phyloP scores from a whole-genome alignment of 2,329 filamentous ascomycete genomes.

The Cladosporium sphaerospermum region DNA sequence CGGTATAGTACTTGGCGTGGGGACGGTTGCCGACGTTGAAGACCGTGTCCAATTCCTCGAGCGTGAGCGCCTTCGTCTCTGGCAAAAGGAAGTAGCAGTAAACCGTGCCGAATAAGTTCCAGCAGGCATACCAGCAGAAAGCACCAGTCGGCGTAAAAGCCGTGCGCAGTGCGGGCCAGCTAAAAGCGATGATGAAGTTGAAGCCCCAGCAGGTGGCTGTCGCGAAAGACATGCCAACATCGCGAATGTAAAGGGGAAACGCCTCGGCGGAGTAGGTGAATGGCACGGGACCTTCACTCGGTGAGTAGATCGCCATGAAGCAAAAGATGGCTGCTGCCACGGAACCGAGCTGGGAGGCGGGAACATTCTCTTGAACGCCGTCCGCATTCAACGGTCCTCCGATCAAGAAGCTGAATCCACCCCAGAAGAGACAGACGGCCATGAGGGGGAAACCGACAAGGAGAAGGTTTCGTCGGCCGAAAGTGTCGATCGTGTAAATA shows the following conservation, averaged over 20 bases:
- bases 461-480: constrained; percentile 39
- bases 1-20: constrained; percentile 21
- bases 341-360: constrained; percentile 28
- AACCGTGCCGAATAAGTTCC: constrained; percentile 29
- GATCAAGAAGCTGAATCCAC: constrained; percentile 36
- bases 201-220: constrained; percentile 51
- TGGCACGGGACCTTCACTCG: constrained; percentile 38
- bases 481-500: constrained; percentile 39
- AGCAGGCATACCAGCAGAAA: constrained; percentile 51
- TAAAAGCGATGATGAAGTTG: constrained; percentile 25
- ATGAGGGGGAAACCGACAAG: constrained; percentile 41
- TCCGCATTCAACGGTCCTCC: background rate
- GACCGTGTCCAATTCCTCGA: constrained; percentile 58
- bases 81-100: constrained; percentile 18
- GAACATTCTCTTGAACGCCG: background rate
- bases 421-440: constrained; percentile 44
- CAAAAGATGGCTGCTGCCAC: constrained; percentile 34
- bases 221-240: constrained; percentile 36
- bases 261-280: constrained; percentile 43
- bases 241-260: constrained; percentile 38
- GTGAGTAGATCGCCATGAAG: constrained; percentile 28
- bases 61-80: constrained; percentile 47
- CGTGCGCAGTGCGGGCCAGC: constrained; percentile 44
- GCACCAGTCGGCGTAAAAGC: constrained; percentile 47
- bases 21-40: constrained; percentile 22